Evolutionary conservation across 495 filamentous ascomycete genomes (phyloP).

Genomic region (Penicillium malachiteum): DNA sequence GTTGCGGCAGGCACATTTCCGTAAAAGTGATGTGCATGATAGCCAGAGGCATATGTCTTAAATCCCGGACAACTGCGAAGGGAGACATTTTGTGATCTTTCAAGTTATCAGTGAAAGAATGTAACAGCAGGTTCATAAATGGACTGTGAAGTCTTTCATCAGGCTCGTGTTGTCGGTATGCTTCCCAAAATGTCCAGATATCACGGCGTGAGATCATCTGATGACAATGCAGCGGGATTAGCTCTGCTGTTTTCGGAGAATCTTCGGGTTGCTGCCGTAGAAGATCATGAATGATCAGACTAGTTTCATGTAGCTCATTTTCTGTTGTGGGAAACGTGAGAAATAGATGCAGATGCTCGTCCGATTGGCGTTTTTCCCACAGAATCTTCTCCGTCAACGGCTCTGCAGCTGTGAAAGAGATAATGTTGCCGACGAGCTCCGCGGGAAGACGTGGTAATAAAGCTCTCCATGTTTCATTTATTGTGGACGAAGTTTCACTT

Average conservation of each 20-base stretch:
- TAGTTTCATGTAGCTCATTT: background rate
- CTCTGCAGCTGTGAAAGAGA: background rate
- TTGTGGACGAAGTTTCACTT: too few relatives aligned
- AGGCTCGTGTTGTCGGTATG: background rate
- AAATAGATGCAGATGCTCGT: background rate
- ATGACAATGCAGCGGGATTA: background rate
- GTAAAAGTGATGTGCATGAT: too few relatives aligned
- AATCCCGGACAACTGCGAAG: background rate
- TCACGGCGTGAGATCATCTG: background rate
- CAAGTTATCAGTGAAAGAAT: background rate
- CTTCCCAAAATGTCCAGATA: background rate
- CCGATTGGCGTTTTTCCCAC: too few relatives aligned
- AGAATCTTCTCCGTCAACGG: background rate
- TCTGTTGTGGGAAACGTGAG: background rate
- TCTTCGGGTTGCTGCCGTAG: background rate
- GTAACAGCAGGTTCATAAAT: background rate
- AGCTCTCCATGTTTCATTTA: too few relatives aligned
- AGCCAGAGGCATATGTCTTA: too few relatives aligned
- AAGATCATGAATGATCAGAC: background rate
- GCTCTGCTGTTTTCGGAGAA: background rate
- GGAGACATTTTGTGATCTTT: background rate
- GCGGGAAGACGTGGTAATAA: too few relatives aligned
- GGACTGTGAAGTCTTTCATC: background rate
- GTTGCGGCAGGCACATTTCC: too few relatives aligned
- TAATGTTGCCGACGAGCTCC: too few relatives aligned